Evolutionary conservation across 345 rosid genomes (phyloP).

Genomic region (Melastoma malabathricum): DNA sequence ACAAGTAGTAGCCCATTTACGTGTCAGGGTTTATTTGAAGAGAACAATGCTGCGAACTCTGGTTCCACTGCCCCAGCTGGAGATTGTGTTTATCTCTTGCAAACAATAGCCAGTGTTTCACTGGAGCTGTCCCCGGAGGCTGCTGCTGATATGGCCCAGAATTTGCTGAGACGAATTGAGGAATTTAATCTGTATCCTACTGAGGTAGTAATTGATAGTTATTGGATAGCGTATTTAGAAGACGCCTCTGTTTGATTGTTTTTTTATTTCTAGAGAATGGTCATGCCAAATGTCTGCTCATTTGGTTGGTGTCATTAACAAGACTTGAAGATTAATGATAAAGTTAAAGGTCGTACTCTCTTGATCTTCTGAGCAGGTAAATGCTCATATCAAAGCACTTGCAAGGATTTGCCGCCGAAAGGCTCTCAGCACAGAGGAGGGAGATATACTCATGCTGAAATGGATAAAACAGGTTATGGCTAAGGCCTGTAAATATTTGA

Average conservation of each 20-base stretch:
- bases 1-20: conserved; percentile 17
- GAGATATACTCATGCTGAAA: conserved; percentile 51
- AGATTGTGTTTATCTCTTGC: conserved; percentile 79
- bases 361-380: conserved; percentile 42
- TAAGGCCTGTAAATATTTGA: conserved; percentile 46
- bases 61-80: conserved; percentile 76
- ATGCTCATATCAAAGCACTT: conserved; percentile 86
- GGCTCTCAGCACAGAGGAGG: conserved; percentile 43
- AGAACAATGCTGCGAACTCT: conserved; percentile 23
- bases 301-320: conserved; percentile 3
- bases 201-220: conserved; percentile 38
- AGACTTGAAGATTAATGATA: no score
- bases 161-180: conserved; percentile 63
- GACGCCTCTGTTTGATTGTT: background rate
- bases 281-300: background rate
- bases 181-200: conserved; percentile 74
- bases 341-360: no score
- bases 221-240: background rate
- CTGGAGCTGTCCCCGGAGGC: conserved; percentile 69
- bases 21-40: conserved; percentile 20
- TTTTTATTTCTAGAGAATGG: no score
- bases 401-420: conserved; percentile 69
- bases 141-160: conserved; percentile 84
- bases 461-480: conserved; percentile 60
- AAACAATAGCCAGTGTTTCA: conserved; percentile 83